Conservation (phyloP, 2,329 filamentous ascomycete genomes). For the Cordyceps javanica region DNA sequence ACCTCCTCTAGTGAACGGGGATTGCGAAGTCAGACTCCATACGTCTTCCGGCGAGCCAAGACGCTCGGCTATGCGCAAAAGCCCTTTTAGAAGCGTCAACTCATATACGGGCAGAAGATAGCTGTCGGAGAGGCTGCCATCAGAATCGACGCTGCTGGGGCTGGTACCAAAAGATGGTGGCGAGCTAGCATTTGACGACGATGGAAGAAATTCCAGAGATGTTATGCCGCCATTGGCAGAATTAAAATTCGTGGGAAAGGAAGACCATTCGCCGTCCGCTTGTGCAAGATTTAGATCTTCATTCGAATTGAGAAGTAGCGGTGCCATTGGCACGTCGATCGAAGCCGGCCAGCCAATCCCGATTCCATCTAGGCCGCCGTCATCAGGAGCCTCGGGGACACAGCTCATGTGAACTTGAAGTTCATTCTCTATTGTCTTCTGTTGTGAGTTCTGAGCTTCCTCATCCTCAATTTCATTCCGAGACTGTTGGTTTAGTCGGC, state of each 20-base stretch:
- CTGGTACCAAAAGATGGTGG: conserved; percentile 18
- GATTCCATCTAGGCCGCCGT: conserved; percentile 15
- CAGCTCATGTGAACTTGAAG: not conserved
- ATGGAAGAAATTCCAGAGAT: not conserved
- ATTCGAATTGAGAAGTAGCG: conserved; percentile 13
- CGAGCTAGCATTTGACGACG: conserved; percentile 4
- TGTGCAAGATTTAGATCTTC: not conserved
- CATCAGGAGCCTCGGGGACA: not conserved
- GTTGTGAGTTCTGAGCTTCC: not conserved
- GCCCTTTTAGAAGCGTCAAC: conserved; percentile 41
- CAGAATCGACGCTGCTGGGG: conserved; percentile 17
- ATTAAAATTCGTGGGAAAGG: not conserved
- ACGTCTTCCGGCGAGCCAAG: conserved; percentile 35
- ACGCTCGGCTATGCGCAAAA: conserved; percentile 40
- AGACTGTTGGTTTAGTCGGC: conserved; percentile 20
- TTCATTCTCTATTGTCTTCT: not conserved
- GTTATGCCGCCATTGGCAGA: not conserved
- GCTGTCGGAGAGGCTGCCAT: conserved; percentile 36
- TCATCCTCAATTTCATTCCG: conserved; percentile 7
- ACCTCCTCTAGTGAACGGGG: conserved; percentile 36
- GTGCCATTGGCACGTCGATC: conserved; percentile 15
- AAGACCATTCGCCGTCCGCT: not conserved
- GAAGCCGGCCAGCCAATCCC: conserved; percentile 19
- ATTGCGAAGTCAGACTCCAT: conserved; percentile 41
- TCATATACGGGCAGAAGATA: conserved; percentile 43